These are phyloP conservation scores for Colletotrichum kahawae DNA, from an alignment of 2,329 filamentous ascomycete species.

Conservation along the genomic window DNA sequence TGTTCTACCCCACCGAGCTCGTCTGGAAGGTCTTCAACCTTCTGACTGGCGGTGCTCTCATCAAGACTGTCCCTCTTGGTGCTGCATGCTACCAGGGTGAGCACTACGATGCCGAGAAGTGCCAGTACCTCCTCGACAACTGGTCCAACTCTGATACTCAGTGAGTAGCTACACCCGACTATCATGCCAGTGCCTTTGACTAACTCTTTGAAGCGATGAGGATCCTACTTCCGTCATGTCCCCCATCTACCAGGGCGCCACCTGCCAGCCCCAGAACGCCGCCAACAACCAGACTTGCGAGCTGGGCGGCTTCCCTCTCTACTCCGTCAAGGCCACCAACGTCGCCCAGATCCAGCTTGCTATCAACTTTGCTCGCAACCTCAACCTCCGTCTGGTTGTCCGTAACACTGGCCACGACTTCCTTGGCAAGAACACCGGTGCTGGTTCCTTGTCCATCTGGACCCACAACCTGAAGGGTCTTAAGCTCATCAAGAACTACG, in stretches of 20 bases:
- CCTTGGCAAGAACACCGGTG: constrained; percentile 56
- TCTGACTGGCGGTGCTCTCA: constrained; percentile 34
- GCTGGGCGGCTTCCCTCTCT: constrained; percentile 46
- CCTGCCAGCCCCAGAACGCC: constrained; percentile 36
- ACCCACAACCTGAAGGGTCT: constrained; percentile 49
- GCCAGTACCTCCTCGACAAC: constrained; percentile 28
- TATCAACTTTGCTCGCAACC: constrained; percentile 49
- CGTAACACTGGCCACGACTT: constrained; percentile 61
- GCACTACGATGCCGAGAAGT: constrained; percentile 31
- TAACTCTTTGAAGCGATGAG: constrained; percentile 28
- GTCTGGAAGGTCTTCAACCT: constrained; percentile 38
- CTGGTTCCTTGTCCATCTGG: constrained; percentile 53
- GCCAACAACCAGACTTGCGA: constrained; percentile 34
- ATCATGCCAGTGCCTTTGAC: rapidly evolving
- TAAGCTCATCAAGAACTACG: constrained; percentile 27
- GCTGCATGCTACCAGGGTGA: constrained; percentile 34
- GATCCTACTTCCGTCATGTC: constrained; percentile 47
- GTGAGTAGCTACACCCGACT: constrained; percentile 6
- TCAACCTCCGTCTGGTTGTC: constrained; percentile 55
- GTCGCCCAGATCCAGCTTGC: constrained; percentile 51
- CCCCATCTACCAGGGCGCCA: constrained; percentile 42
- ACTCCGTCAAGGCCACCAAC: constrained; percentile 44
- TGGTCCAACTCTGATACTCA: constrained; percentile 30
- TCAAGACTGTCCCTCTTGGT: constrained; percentile 36
- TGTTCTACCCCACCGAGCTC: constrained; percentile 27